These are phyloP conservation scores for Phytophthora sp. DNA, from an alignment of 352 stramenopile genomes.

Conservation along the genomic window DNA sequence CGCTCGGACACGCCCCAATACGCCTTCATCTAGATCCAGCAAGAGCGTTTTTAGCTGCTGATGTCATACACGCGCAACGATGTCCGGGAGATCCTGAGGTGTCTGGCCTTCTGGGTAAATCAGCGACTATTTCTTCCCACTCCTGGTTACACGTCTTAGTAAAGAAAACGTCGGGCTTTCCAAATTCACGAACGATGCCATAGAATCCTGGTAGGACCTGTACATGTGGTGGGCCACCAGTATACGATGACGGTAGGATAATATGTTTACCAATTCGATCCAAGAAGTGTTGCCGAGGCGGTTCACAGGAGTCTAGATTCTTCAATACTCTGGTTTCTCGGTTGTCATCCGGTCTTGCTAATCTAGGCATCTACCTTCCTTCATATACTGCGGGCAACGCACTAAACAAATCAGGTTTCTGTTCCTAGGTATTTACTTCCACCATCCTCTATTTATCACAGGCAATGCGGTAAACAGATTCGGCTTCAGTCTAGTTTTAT, in stretches of 20 bases:
- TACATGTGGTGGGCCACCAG: no score
- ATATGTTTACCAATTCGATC: no score
- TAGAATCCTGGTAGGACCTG: constrained; percentile 40
- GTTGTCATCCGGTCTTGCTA: background rate
- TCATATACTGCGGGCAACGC: background rate
- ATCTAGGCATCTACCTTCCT: constrained; percentile 1
- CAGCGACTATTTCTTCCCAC: constrained; percentile 35
- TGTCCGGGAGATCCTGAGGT: no score
- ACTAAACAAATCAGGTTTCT: background rate
- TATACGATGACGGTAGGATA: no score
- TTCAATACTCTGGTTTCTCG: no score
- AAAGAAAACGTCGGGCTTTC: constrained; percentile 52
- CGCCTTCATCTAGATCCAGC: constrained; percentile 35
- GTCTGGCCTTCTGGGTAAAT: constrained; percentile 18
- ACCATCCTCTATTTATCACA: background rate
- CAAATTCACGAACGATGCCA: constrained; percentile 53
- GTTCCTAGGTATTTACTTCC: background rate
- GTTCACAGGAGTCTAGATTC: background rate
- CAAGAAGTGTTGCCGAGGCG: background rate
- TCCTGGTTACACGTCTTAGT: constrained; percentile 55
- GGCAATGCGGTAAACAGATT: background rate
- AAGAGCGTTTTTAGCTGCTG: constrained; percentile 31
- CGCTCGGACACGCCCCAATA: constrained; percentile 22
- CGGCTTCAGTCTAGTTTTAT: background rate
- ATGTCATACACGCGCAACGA: background rate